These are phyloP conservation scores for Colletotrichum simmondsii DNA, from an alignment of 2,329 filamentous ascomycete genomes.

Conservation along the genomic window DNA sequence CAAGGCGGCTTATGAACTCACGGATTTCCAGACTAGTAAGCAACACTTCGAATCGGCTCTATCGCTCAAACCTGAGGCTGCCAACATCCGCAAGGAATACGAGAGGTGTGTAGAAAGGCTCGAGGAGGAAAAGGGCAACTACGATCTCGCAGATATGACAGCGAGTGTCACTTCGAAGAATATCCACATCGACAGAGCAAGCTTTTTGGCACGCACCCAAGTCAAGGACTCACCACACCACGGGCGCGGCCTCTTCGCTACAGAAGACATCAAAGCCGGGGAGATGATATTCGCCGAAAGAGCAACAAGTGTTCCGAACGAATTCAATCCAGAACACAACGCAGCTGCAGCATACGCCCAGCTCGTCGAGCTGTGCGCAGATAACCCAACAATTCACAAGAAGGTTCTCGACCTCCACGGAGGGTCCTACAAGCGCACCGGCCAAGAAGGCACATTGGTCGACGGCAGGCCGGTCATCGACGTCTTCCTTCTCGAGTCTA, in stretches of 20 bases:
- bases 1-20: constrained; percentile 47
- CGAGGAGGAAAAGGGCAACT: constrained; percentile 28
- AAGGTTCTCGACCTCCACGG: constrained; percentile 48
- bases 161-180: constrained; percentile 27
- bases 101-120: constrained; percentile 31
- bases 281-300: constrained; percentile 56
- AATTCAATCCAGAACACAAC: constrained; percentile 51
- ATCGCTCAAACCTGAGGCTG: constrained; percentile 34
- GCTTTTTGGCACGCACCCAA: constrained; percentile 46
- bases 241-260: constrained; percentile 56
- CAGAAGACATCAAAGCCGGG: constrained; percentile 47
- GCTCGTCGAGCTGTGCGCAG: constrained; percentile 50
- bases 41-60: constrained; percentile 40
- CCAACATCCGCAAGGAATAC: constrained; percentile 36
- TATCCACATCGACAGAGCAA: constrained; percentile 40
- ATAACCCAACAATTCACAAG: constrained; percentile 49
- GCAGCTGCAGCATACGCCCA: constrained; percentile 56
- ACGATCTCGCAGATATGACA: constrained; percentile 34
- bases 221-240: constrained; percentile 44
- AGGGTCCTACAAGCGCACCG: constrained; percentile 45
- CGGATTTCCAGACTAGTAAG: constrained; percentile 41
- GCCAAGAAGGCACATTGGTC: constrained; percentile 44
- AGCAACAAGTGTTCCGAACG: constrained; percentile 52
- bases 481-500: constrained; percentile 50
- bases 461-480: constrained; percentile 50